A percentile compares a stretch with the other conserved stretches of the same genome.
Conservation (phyloP, 2,329 filamentous ascomycete genomes). For the Mycogone perniciosa region DNA sequence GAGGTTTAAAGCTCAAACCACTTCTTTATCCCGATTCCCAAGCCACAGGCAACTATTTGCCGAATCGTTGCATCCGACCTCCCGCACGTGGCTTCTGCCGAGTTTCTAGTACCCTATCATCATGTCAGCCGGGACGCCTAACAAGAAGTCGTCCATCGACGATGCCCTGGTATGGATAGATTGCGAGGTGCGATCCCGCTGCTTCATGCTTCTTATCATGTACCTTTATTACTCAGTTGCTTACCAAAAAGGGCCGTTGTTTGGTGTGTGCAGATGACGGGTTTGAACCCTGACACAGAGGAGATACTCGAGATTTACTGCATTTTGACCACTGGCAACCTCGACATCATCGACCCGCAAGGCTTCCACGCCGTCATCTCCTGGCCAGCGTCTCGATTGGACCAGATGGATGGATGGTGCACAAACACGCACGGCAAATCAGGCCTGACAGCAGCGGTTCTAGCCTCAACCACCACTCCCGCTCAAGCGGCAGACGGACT, state of each 20-base stretch:
- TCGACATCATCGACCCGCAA: constrained; percentile 66
- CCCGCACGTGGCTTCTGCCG: background rate
- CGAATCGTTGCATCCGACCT: background rate
- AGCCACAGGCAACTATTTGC: too few relatives aligned
- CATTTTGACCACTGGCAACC: constrained; percentile 75
- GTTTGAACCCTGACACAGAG: constrained; percentile 63
- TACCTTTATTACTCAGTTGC: background rate
- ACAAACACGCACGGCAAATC: constrained; percentile 68
- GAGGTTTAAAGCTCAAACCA: too few relatives aligned
- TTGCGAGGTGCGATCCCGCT: constrained; percentile 40
- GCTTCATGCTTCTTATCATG: background rate
- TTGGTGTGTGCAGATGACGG: constrained; percentile 65
- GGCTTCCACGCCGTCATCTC: constrained; percentile 80
- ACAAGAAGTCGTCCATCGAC: constrained; percentile 14
- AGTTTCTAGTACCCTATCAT: constrained; percentile 1
- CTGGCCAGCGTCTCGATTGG: constrained; percentile 62
- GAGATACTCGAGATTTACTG: constrained; percentile 89
- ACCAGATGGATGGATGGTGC: constrained; percentile 86
- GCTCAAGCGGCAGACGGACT: constrained; percentile 66
- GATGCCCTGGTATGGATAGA: constrained; percentile 84
- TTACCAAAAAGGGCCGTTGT: background rate
- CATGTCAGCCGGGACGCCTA: background rate
- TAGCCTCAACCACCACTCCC: constrained; percentile 66
- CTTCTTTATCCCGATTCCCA: too few relatives aligned
- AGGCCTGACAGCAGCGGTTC: constrained; percentile 73